These are phyloP conservation scores for Cucumis sativus DNA, from an alignment of 306 rosid species.

Conservation along the genomic window DNA sequence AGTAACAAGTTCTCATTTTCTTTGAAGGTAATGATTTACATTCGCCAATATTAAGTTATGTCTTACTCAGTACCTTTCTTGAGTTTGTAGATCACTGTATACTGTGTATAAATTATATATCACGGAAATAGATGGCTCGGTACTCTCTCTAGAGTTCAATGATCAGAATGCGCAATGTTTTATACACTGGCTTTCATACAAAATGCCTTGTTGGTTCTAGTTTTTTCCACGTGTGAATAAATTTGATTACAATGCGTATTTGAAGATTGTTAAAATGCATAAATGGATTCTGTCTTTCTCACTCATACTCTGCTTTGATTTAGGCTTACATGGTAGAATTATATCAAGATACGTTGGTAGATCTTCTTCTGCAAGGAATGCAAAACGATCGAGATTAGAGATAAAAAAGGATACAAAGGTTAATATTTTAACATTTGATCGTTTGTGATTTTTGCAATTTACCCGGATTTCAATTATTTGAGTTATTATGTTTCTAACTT, in stretches of 20 bases:
- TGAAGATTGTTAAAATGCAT: not conserved
- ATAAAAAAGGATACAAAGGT: slow-evolving; percentile 95
- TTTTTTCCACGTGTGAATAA: not conserved
- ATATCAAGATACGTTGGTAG: slow-evolving; percentile 92
- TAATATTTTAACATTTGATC: not conserved
- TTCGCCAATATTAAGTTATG: not conserved
- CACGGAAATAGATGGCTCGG: not conserved
- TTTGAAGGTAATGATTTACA: slow-evolving; percentile 39
- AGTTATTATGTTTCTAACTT: not conserved
- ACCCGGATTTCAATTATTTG: not conserved
- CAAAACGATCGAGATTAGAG: slow-evolving; percentile 60
- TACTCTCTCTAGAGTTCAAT: not conserved
- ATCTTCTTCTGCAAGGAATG: slow-evolving; percentile 64
- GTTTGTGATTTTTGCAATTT: not conserved
- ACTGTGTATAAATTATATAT: not conserved
- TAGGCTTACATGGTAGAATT: slow-evolving; percentile 91
- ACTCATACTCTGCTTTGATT: slow-evolving; percentile 8
- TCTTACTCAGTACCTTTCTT: not conserved
- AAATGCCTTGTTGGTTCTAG: not conserved
- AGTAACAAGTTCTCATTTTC: slow-evolving; percentile 67
- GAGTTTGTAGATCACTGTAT: not conserved
- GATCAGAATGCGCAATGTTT: not conserved
- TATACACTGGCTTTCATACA: not conserved
- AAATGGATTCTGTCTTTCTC: not conserved
- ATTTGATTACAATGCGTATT: not conserved